Conservation (phyloP, 176 grass and related monocot species). For the Oryza glumipatula region DNA sequence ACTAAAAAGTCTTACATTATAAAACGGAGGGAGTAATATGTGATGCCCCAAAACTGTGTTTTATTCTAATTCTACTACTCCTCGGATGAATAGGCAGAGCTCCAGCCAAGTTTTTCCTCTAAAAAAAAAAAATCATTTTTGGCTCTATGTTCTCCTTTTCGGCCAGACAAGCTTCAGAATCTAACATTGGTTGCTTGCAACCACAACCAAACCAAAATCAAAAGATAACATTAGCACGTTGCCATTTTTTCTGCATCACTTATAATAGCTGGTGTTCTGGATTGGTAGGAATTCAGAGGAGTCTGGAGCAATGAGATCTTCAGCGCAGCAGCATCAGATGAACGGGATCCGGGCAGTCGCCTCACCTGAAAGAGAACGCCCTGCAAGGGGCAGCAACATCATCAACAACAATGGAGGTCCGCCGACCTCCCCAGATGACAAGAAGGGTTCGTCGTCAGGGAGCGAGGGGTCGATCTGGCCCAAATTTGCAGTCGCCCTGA, state of each 20-base stretch:
- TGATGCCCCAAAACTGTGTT: not conserved
- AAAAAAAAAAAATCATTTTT: not conserved
- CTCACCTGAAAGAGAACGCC: slow-evolving; percentile 49
- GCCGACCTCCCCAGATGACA: slow-evolving; percentile 53
- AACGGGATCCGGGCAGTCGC: slow-evolving; percentile 34
- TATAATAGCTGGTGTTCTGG: slow-evolving; percentile 34
- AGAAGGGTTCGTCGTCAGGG: slow-evolving; percentile 74
- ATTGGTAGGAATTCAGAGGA: slow-evolving; percentile 66
- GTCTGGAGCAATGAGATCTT: slow-evolving; percentile 49
- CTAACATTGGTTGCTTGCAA: slow-evolving; percentile 7
- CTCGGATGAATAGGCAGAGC: not conserved
- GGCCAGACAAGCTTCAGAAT: slow-evolving; percentile 17
- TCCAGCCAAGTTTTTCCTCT: not conserved
- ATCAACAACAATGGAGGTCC: slow-evolving; percentile 40
- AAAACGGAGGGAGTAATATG: not conserved
- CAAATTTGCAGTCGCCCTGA: slow-evolving; percentile 65
- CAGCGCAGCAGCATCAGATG: slow-evolving; percentile 54
- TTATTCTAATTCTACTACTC: not conserved
- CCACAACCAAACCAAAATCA: not conserved
- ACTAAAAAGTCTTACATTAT: no score
- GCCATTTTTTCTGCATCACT: slow-evolving; percentile 11
- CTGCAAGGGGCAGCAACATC: slow-evolving; percentile 34
- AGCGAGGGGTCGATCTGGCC: slow-evolving; percentile 83
- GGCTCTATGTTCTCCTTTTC: not conserved
- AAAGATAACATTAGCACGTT: slow-evolving; percentile 2